Percentiles rank a stretch among this genome's conserved stretches.
Conservation (phyloP, 1,284 basidiomycete genomes). For the Cryptococcus deneoformans region DNA sequence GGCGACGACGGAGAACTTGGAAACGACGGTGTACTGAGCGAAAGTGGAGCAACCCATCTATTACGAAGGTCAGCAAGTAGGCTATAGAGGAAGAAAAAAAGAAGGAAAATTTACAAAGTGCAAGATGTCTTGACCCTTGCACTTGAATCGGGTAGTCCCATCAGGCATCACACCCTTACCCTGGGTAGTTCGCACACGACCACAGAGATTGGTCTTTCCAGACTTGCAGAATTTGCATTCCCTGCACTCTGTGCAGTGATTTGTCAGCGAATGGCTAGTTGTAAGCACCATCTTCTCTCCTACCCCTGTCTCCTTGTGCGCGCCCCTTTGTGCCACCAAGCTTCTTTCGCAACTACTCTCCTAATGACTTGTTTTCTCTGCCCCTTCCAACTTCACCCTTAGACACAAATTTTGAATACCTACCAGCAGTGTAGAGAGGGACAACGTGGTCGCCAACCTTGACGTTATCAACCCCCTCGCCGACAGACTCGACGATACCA, state of each 20-base stretch:
- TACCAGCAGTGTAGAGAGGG: slow-evolving; percentile 87
- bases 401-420: slow-evolving; percentile 15
- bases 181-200: slow-evolving; percentile 84
- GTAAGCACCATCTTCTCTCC: neutral
- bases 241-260: slow-evolving; percentile 64
- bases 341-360: neutral
- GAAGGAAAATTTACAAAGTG: slow-evolving; percentile 70
- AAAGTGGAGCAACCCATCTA: slow-evolving; percentile 99
- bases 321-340: neutral
- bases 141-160: slow-evolving; percentile 83
- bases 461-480: slow-evolving; percentile 87
- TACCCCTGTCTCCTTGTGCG: neutral
- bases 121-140: slow-evolving; percentile 80
- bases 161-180: slow-evolving; percentile 98
- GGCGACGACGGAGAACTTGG: slow-evolving; percentile 93
- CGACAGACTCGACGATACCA: slow-evolving; percentile 78
- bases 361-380: neutral
- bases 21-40: slow-evolving; percentile 98
- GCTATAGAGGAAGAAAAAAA: neutral
- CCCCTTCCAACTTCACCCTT: neutral
- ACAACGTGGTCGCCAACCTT: slow-evolving; percentile 88
- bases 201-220: slow-evolving; percentile 96
- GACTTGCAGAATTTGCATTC: slow-evolving; percentile 99
- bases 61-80: neutral
- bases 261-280: neutral